Base-by-base conservation (phyloP, 768 basidiomycete species). In the Leccinum disarticulatum region DNA sequence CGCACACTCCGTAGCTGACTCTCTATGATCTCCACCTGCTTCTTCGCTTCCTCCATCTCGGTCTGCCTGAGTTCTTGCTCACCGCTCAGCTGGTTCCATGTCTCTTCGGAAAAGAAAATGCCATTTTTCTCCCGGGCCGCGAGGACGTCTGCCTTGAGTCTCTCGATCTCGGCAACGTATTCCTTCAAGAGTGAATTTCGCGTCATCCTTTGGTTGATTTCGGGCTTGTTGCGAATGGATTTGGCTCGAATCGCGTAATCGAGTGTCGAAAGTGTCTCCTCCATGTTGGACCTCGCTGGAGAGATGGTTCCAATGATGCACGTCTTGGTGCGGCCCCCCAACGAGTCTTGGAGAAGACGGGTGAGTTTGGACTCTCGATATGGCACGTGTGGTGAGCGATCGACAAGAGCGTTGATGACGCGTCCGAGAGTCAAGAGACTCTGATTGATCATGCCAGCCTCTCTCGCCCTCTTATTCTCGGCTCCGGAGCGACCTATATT, bases 381-480 rank as follows among this genome's bases (percentile, higher is more conserved):
- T 7, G 97, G 97, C 49, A 98, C 89, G 70, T 98, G 97, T 31
- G 87, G 81, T 0, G 91, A 87, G 65, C 85, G 89, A 66, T 98
- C 95, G 55, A 98, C 97, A 48, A 99, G 82, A 10, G 92, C 92
- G 63, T 95, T 97, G 66, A 99, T 98, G 38, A 98, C 97, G 33
- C 97, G 80, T 0, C 97, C 97, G 14, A 99, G 85, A n/a, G 97
- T 98, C 2, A 99, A 79, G 52, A 99, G 79, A 68, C 93, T 95
- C 75, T 97, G 93, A 68, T 98, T 99, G 73, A 99, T 98, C 91
- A 95, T 97, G 11, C 97, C 97, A 2, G 97, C 97, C 70, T 99
- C 97, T 64, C 93, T 82, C 13, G 97, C 97, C 58, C 95, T 79
- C 72, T 92, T 94, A 68, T 97, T 92, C 71, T 95, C 93, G 3